Evolutionary conservation across 1,284 basidiomycete genomes (phyloP).

Genomic region (Inonotus hispidus): DNA sequence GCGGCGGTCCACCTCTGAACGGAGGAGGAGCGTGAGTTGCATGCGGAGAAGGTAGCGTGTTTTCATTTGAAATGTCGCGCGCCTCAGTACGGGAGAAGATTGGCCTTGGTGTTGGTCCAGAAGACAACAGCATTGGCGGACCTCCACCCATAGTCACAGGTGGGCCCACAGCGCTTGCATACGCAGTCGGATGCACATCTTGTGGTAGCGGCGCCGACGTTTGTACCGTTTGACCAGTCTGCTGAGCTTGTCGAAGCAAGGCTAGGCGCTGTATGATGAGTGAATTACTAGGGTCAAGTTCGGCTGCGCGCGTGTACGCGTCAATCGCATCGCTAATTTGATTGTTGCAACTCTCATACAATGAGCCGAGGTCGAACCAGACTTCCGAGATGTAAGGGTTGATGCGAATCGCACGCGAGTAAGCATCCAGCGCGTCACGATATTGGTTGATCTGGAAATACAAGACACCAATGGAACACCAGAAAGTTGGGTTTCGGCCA

Average conservation of each 20-base stretch:
- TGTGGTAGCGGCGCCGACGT: slow-evolving; percentile 82
- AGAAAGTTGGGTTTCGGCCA: slow-evolving; percentile 97
- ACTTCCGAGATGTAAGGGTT: slow-evolving; percentile 99
- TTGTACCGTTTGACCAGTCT: slow-evolving; percentile 70
- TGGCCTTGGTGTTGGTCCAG: slow-evolving; percentile 42
- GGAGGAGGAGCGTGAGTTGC: slow-evolving; percentile 52
- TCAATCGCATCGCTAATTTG: slow-evolving; percentile 99
- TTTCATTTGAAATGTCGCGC: slow-evolving; percentile 42
- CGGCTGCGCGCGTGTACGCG: slow-evolving; percentile 89
- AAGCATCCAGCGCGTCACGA: slow-evolving; percentile 96
- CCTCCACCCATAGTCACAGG: slow-evolving; percentile 30
- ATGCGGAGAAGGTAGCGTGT: slow-evolving; percentile 54
- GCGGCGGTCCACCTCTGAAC: slow-evolving; percentile 72
- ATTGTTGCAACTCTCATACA: slow-evolving; percentile 99
- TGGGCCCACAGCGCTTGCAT: slow-evolving; percentile 68
- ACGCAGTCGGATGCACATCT: slow-evolving; percentile 93
- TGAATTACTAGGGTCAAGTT: slow-evolving; percentile 80
- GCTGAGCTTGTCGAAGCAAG: slow-evolving; percentile 76
- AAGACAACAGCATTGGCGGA: slow-evolving; percentile 51
- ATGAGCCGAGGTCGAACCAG: slow-evolving; percentile 96
- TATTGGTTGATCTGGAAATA: slow-evolving; percentile 99
- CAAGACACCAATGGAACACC: slow-evolving; percentile 98
- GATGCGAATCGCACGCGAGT: slow-evolving; percentile 96
- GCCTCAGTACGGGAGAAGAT: slow-evolving; percentile 58
- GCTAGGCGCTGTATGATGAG: slow-evolving; percentile 76